Evolutionary conservation across 129 eudicot genomes (phyloP).

Genomic region (Cynara cardunculus): DNA sequence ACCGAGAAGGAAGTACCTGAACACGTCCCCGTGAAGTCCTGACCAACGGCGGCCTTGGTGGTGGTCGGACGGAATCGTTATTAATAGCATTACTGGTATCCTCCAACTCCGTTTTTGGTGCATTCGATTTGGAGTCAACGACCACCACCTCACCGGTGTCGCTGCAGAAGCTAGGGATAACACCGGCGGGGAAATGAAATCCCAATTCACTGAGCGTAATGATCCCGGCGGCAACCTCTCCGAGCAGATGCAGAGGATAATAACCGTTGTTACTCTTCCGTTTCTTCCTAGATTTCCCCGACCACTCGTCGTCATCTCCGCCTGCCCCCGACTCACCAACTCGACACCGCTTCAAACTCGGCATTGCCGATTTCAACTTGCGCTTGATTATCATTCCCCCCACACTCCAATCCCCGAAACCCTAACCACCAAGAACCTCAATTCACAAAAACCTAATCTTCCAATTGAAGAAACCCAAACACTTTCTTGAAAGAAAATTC

Average conservation of each 20-base stretch:
- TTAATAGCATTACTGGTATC: conserved; percentile 11
- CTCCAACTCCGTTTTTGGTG: conserved; percentile 2
- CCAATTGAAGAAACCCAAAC: not conserved
- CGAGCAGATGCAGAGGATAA: conserved; percentile 75
- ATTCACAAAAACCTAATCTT: conserved; percentile 21
- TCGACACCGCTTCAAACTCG: conserved; percentile 84
- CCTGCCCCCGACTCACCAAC: conserved; percentile 45
- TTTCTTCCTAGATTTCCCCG: conserved; percentile 29
- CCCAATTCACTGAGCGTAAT: conserved; percentile 52
- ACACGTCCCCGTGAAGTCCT: conserved; percentile 91
- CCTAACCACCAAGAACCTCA: conserved; percentile 41
- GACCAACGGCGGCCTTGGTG: conserved; percentile 74
- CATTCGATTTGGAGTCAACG: conserved; percentile 39
- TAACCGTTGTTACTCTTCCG: conserved; percentile 45
- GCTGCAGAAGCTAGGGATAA: conserved; percentile 27
- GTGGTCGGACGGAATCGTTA: conserved; percentile 23
- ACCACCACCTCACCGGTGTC: conserved; percentile 29
- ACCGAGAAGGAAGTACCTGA: conserved; percentile 91
- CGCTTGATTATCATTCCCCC: conserved; percentile 72
- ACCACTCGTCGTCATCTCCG: conserved; percentile 54
- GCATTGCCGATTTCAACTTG: conserved; percentile 95
- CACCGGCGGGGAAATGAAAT: conserved; percentile 29
- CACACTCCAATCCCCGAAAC: conserved; percentile 20
- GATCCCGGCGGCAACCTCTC: conserved; percentile 72
- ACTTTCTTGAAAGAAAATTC: not conserved